Percentiles rank a stretch among this genome's conserved stretches.
These are phyloP conservation scores for Polytolypa hystricis DNA, from an alignment of 2,329 filamentous ascomycete genomes.

Conservation along the genomic window DNA sequence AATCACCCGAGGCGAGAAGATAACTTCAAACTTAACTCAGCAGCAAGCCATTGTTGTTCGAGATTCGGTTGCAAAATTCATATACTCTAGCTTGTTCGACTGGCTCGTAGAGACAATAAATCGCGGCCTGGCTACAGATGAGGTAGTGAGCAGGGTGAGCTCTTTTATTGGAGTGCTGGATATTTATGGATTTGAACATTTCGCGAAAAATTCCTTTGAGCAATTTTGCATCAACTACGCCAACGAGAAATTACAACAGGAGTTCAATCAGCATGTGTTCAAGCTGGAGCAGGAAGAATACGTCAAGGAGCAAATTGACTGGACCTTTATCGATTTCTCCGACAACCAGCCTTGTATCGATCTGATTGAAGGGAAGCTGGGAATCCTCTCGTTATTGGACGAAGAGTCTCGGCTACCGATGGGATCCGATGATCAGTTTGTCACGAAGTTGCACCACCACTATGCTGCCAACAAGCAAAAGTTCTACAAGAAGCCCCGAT, in stretches of 20 bases:
- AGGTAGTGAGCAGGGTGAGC: constrained; percentile 67
- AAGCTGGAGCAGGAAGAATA: constrained; percentile 99
- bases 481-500: constrained; percentile 97
- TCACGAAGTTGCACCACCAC: constrained; percentile 90
- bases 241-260: constrained; percentile 97
- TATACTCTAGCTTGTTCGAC: constrained; percentile 96
- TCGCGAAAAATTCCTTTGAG: constrained; percentile 98
- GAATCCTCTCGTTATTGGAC: constrained; percentile 81
- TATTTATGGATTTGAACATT: constrained; percentile 99
- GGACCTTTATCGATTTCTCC: constrained; percentile 99
- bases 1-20: constrained; percentile 92
- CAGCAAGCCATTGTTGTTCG: constrained; percentile 89
- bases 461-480: constrained; percentile 82
- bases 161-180: constrained; percentile 97
- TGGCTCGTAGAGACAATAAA: constrained; percentile 99
- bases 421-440: constrained; percentile 94
- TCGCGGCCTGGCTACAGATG: constrained; percentile 73
- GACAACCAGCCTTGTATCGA: constrained; percentile 99
- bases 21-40: constrained; percentile 86
- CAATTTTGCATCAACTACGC: constrained; percentile 99
- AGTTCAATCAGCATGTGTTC: constrained; percentile 99
- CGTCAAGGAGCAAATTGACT: constrained; percentile 89
- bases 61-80: constrained; percentile 96
- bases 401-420: constrained; percentile 95
- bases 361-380: constrained; percentile 91